Evolutionary conservation across 805 yeast genomes (phyloP), one percentile per base, ranked within the genome.

Genomic region (Dipodascopsis uninucleata): DNA sequence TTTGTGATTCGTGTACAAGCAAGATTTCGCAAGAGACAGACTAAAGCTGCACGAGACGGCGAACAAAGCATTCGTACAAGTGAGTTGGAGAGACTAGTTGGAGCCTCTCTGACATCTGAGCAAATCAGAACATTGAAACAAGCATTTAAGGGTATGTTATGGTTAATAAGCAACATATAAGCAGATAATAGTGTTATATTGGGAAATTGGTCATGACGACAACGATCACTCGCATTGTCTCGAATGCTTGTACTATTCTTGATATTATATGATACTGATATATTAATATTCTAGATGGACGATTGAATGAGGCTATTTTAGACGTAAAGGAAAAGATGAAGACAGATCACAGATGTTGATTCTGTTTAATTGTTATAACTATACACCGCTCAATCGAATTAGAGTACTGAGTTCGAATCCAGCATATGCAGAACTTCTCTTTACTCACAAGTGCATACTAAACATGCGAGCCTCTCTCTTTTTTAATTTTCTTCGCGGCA

Each of bases 261-360:
- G 17, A 16, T 9, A 31, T 14, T 29, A 26, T 9, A 8, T 22
- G n/a, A 28, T 26, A 12, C 41, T 14, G 7, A 12, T 4, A 20
- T 18, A 24, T n/a, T 5, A 45, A n/a, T 29, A 21, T n/a, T 34
- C 24, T 5, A 35, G 59, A 54, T 1, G 72, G 72, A 1, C 58
- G 57, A 14, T 38, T 69, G 16, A 66, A 68, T 43, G 72, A 69
- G 48, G 70, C 69, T 20, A 38, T 69, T 16, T 49, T 69, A 16
- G 59, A 65, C 16, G 55, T 65, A 22, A 56, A 63, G 18, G 59
- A 57, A 26, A 56, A 53, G 43, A 22, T 51, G 7, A 63, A 61
- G 38, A 50, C 61, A 5, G 72, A 68, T 43, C 58, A 52, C 26
- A 36, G 57, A 17, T 55, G 58, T 22, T 55, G 31, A 23, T 10